phyloP scores from a whole-genome alignment of 371 early-diverging fungal species.

The Mortierella polycephala region DNA sequence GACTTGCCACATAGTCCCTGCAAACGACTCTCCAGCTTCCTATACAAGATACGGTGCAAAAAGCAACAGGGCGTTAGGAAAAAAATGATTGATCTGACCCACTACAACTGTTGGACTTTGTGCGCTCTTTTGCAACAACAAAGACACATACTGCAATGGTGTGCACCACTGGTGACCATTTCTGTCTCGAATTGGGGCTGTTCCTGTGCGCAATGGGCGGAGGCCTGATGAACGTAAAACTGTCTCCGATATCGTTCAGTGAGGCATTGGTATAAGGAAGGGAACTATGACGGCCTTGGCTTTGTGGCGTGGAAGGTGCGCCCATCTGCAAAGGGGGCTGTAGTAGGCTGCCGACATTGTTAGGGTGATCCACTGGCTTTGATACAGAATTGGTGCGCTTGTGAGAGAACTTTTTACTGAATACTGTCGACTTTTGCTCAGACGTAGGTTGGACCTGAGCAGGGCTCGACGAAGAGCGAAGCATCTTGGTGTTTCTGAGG shows the following conservation, averaged over 20 bases:
- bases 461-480: no score
- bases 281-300: background rate
- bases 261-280: no score
- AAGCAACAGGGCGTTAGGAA: no score
- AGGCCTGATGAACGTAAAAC: background rate
- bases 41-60: background rate
- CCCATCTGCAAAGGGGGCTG: no score
- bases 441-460: no score
- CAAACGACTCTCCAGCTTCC: slow-evolving; percentile 15
- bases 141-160: slow-evolving; percentile 16
- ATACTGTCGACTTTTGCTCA: no score
- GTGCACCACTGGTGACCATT: slow-evolving; percentile 30
- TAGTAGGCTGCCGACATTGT: no score
- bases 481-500: no score
- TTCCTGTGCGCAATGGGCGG: background rate
- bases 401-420: no score
- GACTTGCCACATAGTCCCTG: slow-evolving; percentile 13
- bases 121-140: background rate
- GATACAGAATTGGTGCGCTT: no score
- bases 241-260: background rate
- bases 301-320: background rate
- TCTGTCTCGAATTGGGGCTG: slow-evolving; percentile 26
- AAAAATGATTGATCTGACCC: background rate
- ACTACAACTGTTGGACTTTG: no score
- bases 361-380: no score